These are phyloP conservation scores for Fusarium scirpi DNA, from an alignment of 2,329 filamentous ascomycete genomes.

Conservation along the genomic window DNA sequence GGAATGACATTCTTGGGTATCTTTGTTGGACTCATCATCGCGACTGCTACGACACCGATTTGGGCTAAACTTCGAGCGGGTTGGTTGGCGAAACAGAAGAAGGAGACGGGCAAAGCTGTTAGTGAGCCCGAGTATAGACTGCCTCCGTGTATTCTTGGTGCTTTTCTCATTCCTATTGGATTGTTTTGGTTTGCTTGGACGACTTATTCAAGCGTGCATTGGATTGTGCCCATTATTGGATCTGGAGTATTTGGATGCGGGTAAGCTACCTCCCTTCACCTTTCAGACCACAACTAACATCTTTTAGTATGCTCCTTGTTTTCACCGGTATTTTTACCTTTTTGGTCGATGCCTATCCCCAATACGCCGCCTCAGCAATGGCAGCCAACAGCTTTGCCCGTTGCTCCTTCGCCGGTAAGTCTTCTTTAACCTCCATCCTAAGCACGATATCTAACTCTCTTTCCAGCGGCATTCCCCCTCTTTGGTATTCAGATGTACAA, in stretches of 20 bases:
- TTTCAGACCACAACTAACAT: rapidly evolving
- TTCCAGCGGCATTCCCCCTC: conserved; percentile 26
- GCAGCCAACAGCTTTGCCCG: conserved; percentile 40
- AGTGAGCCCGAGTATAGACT: conserved; percentile 35
- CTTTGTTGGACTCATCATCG: conserved; percentile 13
- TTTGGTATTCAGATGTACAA: conserved; percentile 40
- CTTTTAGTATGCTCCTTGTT: conserved; percentile 8
- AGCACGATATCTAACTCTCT: rapidly evolving
- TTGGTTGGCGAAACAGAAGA: conserved; percentile 7
- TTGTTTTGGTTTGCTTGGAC: conserved; percentile 41
- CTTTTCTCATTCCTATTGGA: conserved; percentile 24
- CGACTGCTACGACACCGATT: conserved; percentile 16
- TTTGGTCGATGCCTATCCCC: conserved; percentile 37
- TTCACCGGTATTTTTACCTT: conserved; percentile 38
- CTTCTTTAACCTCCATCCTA: rapidly evolving
- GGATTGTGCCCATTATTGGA: conserved; percentile 34
- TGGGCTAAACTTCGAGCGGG: conserved; percentile 25
- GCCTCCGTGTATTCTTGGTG: conserved; percentile 22
- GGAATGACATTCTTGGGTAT: conserved; percentile 36
- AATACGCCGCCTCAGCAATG: conserved; percentile 41
- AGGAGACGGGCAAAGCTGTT: conserved; percentile 12
- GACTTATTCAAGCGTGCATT: conserved; percentile 19
- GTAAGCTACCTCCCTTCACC: background rate
- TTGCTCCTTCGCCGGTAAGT: conserved; percentile 35
- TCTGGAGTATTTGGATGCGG: conserved; percentile 37